Evolutionary conservation across 192 early-diverging fungal species (phyloP), one percentile per base, ranked within the genome.

Genomic region (Backusella luteola): DNA sequence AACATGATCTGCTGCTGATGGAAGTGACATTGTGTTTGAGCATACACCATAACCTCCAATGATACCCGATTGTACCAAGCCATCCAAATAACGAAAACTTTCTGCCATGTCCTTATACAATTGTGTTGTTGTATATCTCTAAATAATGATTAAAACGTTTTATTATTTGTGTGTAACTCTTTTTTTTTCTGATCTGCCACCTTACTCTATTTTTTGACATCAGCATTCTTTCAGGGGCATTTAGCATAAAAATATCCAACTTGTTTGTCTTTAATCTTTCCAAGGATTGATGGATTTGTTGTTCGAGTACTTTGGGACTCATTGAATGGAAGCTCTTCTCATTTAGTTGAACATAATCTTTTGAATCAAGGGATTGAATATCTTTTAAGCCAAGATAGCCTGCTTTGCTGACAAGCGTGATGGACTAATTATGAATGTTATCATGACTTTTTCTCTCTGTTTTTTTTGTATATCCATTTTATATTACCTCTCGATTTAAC

Each of bases 181-280:
- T 32, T 32, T 32, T 32, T 32, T 32, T 32, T 32, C 32, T 32
- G 32, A 32, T 32, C 32, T 7, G 5, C 3, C 21, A 41, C 23
- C 15, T 68, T 44, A 77, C 77, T 53, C 71, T 82, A 66, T 76
- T 80, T 21, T 83, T 83, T 9, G 85, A 89, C n/a, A 84, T 79
- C 14, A 94, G 15, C 86, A 95, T 84, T 8, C 94, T 77, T 77
- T 95, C 94, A 17, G 94, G 94, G 73, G 87, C 86, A 83, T 95
- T 94, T 36, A 95, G 66, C 90, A 95, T 91, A 71, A 91, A 92
- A 19, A 90, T 76, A 79, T 95, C 94, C 53, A 94, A 69, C 21
- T 81, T 83, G 15, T 91, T 81, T 2, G 91, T 73, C 0, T 82
- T 66, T 42, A 94, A 74, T 34, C 92, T 76, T 1, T 78, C 46